These are phyloP conservation scores for Morella rubra DNA, from an alignment of 306 rosid genomes.

Conservation along the genomic window DNA sequence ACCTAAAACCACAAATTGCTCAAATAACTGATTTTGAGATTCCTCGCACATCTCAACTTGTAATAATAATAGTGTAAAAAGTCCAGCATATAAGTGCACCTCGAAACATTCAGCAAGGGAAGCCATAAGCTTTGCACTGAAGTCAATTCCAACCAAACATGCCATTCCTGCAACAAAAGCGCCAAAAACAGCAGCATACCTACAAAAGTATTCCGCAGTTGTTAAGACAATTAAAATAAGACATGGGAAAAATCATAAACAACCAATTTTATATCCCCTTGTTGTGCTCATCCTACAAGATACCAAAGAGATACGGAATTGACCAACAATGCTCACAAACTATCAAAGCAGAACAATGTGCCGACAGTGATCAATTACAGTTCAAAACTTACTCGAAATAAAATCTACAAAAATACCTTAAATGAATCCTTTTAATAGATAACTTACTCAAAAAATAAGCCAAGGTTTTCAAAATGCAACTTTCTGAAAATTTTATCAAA, in stretches of 20 bases:
- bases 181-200: constrained; percentile 91
- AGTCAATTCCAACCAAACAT: constrained; percentile 74
- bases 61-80: constrained; percentile 3
- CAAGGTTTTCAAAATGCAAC: not conserved
- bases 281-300: too few species aligned
- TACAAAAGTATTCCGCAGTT: constrained; percentile 26
- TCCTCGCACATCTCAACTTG: not conserved
- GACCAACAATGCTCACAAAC: not conserved
- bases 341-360: not conserved
- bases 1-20: not conserved
- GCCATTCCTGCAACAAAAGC: constrained; percentile 91
- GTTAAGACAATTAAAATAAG: not conserved
- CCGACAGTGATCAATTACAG: not conserved
- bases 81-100: constrained; percentile 44
- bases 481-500: not conserved
- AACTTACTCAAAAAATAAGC: not conserved
- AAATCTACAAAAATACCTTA: not conserved
- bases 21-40: not conserved
- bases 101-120: constrained; percentile 80
- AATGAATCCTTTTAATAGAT: not conserved
- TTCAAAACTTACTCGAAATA: too few species aligned
- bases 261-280: not conserved
- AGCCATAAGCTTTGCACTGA: constrained; percentile 77
- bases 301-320: not conserved
- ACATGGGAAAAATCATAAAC: not conserved